Base-by-base conservation (phyloP, 163 green algal genomes). In the Scenedesmus sp. region DNA sequence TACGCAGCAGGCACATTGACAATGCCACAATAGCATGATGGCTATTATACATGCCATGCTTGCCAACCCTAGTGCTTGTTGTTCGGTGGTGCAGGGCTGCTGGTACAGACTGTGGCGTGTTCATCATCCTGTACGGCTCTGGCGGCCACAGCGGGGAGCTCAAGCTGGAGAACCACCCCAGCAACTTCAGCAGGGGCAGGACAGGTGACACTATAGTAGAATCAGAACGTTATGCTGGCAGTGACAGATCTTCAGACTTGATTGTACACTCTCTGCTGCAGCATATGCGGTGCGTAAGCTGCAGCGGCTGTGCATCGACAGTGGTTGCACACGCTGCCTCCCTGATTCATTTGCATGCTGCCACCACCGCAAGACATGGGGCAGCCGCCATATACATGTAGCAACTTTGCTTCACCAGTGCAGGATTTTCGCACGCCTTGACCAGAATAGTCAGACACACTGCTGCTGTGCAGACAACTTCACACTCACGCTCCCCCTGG, bases 101-200 rank as follows among this genome's bases (percentile, higher is more conserved):
- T 3, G 95, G 89, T 23, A 96, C 94, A 0, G 90, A 96, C 82
- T 64, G 86, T 7, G 92, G 92, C 20, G 94, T 96, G 34, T 93
- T 91, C 82, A 79, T 94, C 84, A 88, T 94, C 18, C 6, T 95
- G 3, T 94, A 94, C 67, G 95, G 94, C 77, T 83, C 64, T 90
- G 94, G 95, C 86, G 92, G 91, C 18, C 88, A 85, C 34, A 95
- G 88, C 46, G 92, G 85, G 4, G 90, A 95, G 87, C 87, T 94
- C 4, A 87, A 70, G 79, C 93, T 97, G 85, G 93, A 95, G 86
- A 95, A 94, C 82, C 84, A 90, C 26, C 91, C 91, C 0, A 86
- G 95, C 26, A 96, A 96, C 90, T 96, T 96, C 64, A 52, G 89
- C 60, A 91, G 94, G 2, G 94, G 92, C 76, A 66, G 59, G 18